These are phyloP conservation scores for Lachancea fermentati DNA, from an alignment of 805 yeast species.

Conservation along the genomic window DNA sequence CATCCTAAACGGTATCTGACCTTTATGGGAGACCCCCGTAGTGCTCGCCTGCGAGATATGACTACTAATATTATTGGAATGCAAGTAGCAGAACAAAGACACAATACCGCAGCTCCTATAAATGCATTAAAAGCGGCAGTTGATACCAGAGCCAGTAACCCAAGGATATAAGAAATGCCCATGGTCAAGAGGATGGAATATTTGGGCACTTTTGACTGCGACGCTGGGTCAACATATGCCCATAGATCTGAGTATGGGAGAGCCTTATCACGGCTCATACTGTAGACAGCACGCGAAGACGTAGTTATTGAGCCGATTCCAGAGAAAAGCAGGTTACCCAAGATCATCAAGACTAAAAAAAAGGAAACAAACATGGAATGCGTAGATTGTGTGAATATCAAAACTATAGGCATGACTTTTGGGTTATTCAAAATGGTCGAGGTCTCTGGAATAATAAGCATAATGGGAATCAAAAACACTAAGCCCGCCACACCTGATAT, in stretches of 20 bases:
- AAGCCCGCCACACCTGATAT: conserved; percentile 66
- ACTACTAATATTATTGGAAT: conserved; percentile 65
- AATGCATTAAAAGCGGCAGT: conserved; percentile 77
- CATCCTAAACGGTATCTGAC: conserved; percentile 57
- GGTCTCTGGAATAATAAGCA: conserved; percentile 67
- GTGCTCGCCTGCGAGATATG: conserved; percentile 51
- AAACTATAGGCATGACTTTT: conserved; percentile 71
- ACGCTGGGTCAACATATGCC: conserved; percentile 55
- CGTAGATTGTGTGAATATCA: conserved; percentile 67
- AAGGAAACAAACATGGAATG: conserved; percentile 64
- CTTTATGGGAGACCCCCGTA: conserved; percentile 64
- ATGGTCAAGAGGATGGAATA: conserved; percentile 64
- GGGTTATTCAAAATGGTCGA: conserved; percentile 48
- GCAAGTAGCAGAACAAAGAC: conserved; percentile 69
- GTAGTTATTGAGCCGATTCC: conserved; percentile 77
- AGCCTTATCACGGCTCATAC: conserved; percentile 80
- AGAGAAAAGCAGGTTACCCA: conserved; percentile 68
- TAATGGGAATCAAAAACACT: conserved; percentile 63
- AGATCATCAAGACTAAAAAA: conserved; percentile 56
- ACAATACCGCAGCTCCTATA: conserved; percentile 74
- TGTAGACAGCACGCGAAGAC: conserved; percentile 75
- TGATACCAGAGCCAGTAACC: conserved; percentile 62
- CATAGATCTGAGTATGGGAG: conserved; percentile 60
- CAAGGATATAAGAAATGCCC: conserved; percentile 52
- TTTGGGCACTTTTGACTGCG: conserved; percentile 57